Evolutionary conservation across 176 grass and related monocot genomes (phyloP), one percentile per base, ranked within the genome.

Genomic region (Panicum miliaceum): DNA sequence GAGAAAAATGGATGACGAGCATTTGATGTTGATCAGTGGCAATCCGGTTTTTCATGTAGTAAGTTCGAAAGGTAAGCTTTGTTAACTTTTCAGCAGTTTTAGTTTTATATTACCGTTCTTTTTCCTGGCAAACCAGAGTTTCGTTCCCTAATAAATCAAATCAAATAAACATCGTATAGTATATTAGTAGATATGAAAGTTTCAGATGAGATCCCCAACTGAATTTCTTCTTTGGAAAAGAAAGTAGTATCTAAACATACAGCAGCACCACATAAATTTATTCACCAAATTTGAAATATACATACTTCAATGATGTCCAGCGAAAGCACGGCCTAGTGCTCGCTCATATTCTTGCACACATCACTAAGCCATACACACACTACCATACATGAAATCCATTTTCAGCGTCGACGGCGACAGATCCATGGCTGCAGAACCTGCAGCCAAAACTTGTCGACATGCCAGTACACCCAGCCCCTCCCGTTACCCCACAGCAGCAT

Each of bases 391-490:
- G 11, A 23, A 45, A 18, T 7, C 16, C 3, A 72, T 72, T 72
- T 72, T 72, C 23, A 72, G 12, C 26, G 12, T 25, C 1, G 13
- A 18, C 7, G 43, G 23, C 14, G 6, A 13, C 0, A 25, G 23
- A 72, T 18, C 69, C 69, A 72, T 72, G n/a, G 23, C 69, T 29
- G 12, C 14, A 72, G 6, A 48, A 29, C 13, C 8, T 48, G 11
- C 8, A 29, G 23, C 23, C 45, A 26, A 29, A 72, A 72, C 23
- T 72, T 72, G 43, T 72, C 69, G n/a, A 72, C 43, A 1, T 29
- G 69, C 12, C n/a, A 72, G 43, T 72, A 72, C 8, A 72, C 0
- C 69, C 69, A 71, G 42, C 69, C 48, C 23, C 42, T 47, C 69
- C 43, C 42, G 7, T 29, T 72, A 6, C 23, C 7, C 69, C 69